Evolutionary conservation across 345 rosid genomes (phyloP).

Genomic region (Durio zibethinus): DNA sequence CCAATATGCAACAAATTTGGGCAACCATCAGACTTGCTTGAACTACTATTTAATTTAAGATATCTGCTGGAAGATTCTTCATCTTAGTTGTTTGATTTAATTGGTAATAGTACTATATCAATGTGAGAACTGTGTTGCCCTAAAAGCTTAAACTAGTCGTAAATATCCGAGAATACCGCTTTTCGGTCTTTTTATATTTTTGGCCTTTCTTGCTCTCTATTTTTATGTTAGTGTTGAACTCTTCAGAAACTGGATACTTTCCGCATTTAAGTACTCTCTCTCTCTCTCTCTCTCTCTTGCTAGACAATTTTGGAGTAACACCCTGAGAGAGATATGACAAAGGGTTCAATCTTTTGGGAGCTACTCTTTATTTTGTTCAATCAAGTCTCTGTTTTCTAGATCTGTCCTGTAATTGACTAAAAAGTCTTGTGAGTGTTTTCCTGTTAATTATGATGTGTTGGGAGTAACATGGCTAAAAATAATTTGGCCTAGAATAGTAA

Average conservation of each 20-base stretch:
- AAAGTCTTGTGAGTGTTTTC: neutral
- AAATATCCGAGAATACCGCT: no score
- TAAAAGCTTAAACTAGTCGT: no score
- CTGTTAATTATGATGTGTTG: neutral
- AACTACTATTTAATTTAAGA: neutral
- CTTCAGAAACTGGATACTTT: neutral
- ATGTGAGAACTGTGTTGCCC: no score
- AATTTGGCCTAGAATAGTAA: neutral
- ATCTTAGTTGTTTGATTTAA: neutral
- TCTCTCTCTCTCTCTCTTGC: no score
- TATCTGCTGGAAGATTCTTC: neutral
- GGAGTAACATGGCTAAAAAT: neutral
- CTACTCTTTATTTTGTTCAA: neutral
- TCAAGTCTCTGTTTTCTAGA: neutral
- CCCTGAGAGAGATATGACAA: no score
- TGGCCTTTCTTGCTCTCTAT: neutral
- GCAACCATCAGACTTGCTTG: neutral
- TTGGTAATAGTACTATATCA: no score
- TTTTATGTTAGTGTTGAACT: neutral
- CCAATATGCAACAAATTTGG: neutral
- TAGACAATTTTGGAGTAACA: neutral
- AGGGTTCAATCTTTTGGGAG: neutral
- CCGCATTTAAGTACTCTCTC: neutral
- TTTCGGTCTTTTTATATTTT: no score
- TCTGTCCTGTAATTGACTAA: neutral